Evolutionary conservation across 2,329 filamentous ascomycete genomes (phyloP).

Genomic region (Tolypocladium nubicola): DNA sequence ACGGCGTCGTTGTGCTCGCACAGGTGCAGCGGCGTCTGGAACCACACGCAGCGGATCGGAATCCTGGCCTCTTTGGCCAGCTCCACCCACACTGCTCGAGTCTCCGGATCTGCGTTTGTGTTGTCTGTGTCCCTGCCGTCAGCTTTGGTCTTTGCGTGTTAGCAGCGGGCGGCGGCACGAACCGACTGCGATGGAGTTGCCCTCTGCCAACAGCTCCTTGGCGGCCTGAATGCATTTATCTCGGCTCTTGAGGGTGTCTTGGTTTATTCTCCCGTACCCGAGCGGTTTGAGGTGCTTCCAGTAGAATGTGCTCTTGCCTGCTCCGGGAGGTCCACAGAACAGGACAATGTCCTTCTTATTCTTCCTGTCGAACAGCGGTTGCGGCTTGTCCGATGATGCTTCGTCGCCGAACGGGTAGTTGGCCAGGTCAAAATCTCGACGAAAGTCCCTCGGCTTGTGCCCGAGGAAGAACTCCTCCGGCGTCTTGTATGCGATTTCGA

Average conservation of each 20-base stretch:
- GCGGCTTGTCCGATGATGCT: conserved; percentile 14
- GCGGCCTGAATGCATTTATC: conserved; percentile 66
- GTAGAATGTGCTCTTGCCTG: conserved; percentile 89
- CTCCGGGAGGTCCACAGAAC: conserved; percentile 79
- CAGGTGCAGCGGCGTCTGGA: conserved; percentile 60
- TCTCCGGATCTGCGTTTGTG: conserved; percentile 79
- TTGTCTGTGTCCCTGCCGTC: conserved; percentile 53
- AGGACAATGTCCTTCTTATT: conserved; percentile 66
- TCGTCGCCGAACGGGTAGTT: conserved; percentile 35
- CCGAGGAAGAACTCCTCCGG: conserved; percentile 87
- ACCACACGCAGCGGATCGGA: conserved; percentile 76
- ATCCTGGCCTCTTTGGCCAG: conserved; percentile 61
- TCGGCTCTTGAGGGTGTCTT: conserved; percentile 71
- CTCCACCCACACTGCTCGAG: conserved; percentile 66
- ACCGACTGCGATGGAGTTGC: conserved; percentile 69
- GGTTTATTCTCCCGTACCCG: conserved; percentile 78
- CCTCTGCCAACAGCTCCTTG: conserved; percentile 49
- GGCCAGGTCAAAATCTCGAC: conserved; percentile 60
- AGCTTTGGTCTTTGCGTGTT: conserved; percentile 3
- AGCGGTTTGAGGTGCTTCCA: conserved; percentile 67
- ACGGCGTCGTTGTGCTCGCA: conserved; percentile 83
- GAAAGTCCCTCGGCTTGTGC: conserved; percentile 54
- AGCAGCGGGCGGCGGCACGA: conserved; percentile 22
- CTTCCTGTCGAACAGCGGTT: conserved; percentile 43
- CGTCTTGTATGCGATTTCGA: conserved; percentile 70